A percentile compares a stretch with the other conserved stretches of the same genome.
Evolutionary conservation across 495 filamentous ascomycete species (phyloP).

Genomic region (Margaritispora aquatica): DNA sequence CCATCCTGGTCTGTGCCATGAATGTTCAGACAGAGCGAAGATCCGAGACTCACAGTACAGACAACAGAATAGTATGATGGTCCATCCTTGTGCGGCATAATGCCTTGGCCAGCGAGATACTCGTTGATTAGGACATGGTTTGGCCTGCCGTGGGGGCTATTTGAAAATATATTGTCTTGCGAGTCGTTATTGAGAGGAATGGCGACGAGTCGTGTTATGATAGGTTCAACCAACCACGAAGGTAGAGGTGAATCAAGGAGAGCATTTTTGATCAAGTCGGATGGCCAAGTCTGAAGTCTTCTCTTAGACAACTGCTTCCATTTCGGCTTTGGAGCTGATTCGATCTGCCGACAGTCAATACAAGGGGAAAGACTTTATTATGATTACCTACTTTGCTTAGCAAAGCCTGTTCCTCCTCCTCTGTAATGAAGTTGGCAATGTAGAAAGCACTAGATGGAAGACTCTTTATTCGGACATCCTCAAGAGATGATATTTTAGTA

Average conservation of each 20-base stretch:
- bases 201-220: conserved; percentile 60
- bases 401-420: conserved; percentile 65
- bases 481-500: conserved; percentile 29
- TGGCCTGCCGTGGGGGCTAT: conserved; percentile 65
- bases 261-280: conserved; percentile 62
- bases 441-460: conserved; percentile 73
- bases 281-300: conserved; percentile 86
- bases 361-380: conserved; percentile 5
- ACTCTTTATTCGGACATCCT: conserved; percentile 45
- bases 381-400: conserved; percentile 53
- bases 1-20: conserved; percentile 56
- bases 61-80: conserved; percentile 80
- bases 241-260: conserved; percentile 74
- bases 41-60: conserved; percentile 81
- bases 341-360: conserved; percentile 31
- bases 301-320: conserved; percentile 85
- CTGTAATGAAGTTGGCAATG: conserved; percentile 78
- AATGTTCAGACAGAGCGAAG: conserved; percentile 70
- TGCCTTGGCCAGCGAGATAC: conserved; percentile 81
- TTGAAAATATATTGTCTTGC: conserved; percentile 50
- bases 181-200: conserved; percentile 26
- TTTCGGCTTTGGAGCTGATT: conserved; percentile 60
- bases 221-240: conserved; percentile 64
- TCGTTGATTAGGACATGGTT: conserved; percentile 96
- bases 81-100: conserved; percentile 96